Evolutionary conservation across 75 land plant species (phyloP), one percentile per base, ranked within the genome.

Genomic region (Pinus albicaulis): DNA sequence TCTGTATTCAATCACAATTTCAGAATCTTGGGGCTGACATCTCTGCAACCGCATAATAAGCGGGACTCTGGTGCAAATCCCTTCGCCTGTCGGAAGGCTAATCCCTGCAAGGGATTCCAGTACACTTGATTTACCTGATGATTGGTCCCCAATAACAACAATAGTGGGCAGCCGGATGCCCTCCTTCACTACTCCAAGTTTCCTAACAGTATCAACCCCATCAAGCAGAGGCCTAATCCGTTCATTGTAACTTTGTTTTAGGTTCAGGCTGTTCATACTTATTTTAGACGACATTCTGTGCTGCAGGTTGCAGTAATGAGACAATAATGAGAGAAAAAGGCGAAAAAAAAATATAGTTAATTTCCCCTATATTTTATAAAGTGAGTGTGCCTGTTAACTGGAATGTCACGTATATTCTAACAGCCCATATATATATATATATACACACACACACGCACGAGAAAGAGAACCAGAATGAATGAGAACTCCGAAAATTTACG

Each of bases 71-170:
- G 90, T 90, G 70, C 86, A 90, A 44, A 90, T 88, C 7, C 91
- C 88, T 71, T 88, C 86, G 1, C 92, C 84, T 41, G 82, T 71
- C 3, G 92, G 91, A 1, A 90, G 82, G 55, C 63, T 83, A 74
- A 90, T 80, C 0, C 83, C 79, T 22, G 89, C 90, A n/a, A 89
- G 85, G 0, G 92, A 90, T 74, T 90, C 92, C 25, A 90, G 88
- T 11, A 90, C 88, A 56, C 82, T 79, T 20, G 88, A 86, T 75
- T 90, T 90, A 17, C 92, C 92, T 14, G 82, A 79, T 3, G 91
- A 86, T 61, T 90, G 91, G 62, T 90, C 90, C 22, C 92, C 92
- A 19, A 90, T 86, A 23, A 90, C 88, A 20, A 90, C 92, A 63
- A 88, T 90, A 48, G 88, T 88, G 3, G 92, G 92, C 3, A 90